Evolutionary conservation across 1,284 basidiomycete genomes (phyloP), one percentile per base, ranked within the genome.

Genomic region (Xerocomus nothofagi): DNA sequence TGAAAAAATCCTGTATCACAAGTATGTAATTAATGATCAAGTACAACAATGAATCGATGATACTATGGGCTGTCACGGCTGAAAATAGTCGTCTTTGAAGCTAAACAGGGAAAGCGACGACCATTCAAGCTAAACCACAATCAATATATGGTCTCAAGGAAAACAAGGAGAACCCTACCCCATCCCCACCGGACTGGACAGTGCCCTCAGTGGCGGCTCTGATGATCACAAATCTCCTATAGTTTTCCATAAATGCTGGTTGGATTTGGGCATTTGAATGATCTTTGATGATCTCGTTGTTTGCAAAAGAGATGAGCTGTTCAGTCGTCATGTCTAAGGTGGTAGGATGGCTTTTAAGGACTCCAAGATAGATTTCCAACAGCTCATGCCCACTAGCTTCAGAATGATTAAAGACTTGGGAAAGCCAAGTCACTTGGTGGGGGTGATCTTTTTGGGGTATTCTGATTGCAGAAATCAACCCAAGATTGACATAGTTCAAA

Each of bases 171-270:
- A 21, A 4, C 65, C 72, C 47, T 53, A 74, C 75, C 30, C 69
- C 71, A 50, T 62, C 52, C 37, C 60, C 60, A 37, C 66, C 63
- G 32, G 57, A 54, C 17, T 61, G 49, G 40, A 68, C 57, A 26
- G 45, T 44, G 8, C 43, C 45, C 37, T 76, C 74, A 21, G 60
- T 61, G 20, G 53, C 58, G 18, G 72, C 72, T 53, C 65, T 71
- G 44, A 88, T 65, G 1, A 84, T 72, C 11, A 85, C 78, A 63
- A 77, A 88, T 30, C 86, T 76, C 20, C 86, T 76, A 57, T 83
- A 81, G 23, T 72, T 57, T 38, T 73, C 65, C 75, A 84, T 81
- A 26, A 87, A 71, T 24, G 57, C 62, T 11, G 81, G 83, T 53
- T 87, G 83, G 38, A 67, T 43, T 20, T 63, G 66, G 20, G 64